Evolutionary conservation across 169 alveolate species (phyloP).

Genomic region (Plasmodium vivax): DNA sequence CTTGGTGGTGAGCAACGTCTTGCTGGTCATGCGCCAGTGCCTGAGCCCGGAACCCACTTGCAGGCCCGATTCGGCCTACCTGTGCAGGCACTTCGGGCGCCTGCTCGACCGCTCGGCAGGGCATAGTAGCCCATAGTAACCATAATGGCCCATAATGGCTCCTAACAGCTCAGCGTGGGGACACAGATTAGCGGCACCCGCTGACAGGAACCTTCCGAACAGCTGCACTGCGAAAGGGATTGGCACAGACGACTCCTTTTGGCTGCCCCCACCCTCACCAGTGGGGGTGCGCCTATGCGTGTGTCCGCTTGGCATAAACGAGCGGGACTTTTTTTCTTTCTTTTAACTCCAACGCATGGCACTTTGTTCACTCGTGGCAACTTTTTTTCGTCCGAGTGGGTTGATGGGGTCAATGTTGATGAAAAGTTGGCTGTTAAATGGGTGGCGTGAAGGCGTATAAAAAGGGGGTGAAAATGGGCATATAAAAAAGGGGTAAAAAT

Average conservation of each 20-base stretch:
- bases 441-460: background rate
- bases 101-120: background rate
- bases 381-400: background rate
- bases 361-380: background rate
- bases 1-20: conserved; percentile 9
- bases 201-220: background rate
- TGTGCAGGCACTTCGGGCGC: background rate
- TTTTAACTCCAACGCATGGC: background rate
- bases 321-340: background rate
- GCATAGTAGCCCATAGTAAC: background rate
- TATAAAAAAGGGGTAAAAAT: too few relatives aligned
- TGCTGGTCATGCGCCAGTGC: conserved; percentile 35
- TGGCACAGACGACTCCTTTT: too few relatives aligned
- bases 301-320: background rate
- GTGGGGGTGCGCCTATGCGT: background rate
- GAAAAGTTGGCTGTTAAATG: background rate
- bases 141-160: too few relatives aligned
- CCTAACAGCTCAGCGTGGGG: background rate
- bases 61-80: conserved; percentile 49
- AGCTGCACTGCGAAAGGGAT: background rate
- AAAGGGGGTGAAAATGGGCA: too few relatives aligned
- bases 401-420: background rate
- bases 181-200: background rate
- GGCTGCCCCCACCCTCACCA: background rate
- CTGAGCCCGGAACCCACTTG: conserved; percentile 36